Evolutionary conservation across 495 filamentous ascomycete species (phyloP).

Genomic region (Trichoderma asperelloides): DNA sequence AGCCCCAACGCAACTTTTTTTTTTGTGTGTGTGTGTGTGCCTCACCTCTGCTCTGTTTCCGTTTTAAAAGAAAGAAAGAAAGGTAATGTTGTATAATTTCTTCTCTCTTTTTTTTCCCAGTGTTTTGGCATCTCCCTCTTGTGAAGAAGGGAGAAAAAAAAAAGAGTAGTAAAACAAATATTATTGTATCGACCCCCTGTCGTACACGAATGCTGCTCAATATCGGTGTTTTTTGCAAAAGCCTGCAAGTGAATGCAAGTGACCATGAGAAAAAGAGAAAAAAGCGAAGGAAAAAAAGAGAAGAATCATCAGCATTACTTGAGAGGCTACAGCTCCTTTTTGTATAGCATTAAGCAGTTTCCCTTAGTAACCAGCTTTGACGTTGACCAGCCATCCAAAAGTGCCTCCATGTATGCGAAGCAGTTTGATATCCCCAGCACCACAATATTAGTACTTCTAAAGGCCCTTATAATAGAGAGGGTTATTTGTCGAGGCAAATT

Average conservation of each 20-base stretch:
- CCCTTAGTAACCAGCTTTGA: not conserved
- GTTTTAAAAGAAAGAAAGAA: not conserved
- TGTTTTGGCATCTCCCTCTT: not conserved
- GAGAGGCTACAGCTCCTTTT: not conserved
- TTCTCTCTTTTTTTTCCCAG: not conserved
- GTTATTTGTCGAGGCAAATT: not conserved
- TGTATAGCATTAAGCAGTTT: not conserved
- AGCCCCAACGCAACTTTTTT: not conserved
- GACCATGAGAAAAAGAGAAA: conserved; percentile 12
- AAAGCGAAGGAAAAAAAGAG: conserved; percentile 9
- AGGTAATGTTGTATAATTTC: not conserved
- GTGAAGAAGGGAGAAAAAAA: conserved; percentile 1
- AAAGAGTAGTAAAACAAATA: conserved; percentile 16
- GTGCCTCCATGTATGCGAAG: not conserved
- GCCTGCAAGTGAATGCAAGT: conserved; percentile 14
- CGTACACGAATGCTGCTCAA: conserved; percentile 2
- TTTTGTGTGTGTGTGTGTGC: too few relatives aligned
- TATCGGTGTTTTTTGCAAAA: conserved; percentile 9
- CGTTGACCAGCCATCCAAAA: not conserved
- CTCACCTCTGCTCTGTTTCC: not conserved
- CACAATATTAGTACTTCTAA: not conserved
- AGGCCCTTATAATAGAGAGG: not conserved
- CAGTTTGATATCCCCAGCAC: not conserved
- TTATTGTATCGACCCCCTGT: conserved; percentile 17
- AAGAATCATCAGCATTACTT: conserved; percentile 15